phyloP scores from a whole-genome alignment of 2,329 filamentous ascomycete genomes.

The Cladorrhinum sp. region DNA sequence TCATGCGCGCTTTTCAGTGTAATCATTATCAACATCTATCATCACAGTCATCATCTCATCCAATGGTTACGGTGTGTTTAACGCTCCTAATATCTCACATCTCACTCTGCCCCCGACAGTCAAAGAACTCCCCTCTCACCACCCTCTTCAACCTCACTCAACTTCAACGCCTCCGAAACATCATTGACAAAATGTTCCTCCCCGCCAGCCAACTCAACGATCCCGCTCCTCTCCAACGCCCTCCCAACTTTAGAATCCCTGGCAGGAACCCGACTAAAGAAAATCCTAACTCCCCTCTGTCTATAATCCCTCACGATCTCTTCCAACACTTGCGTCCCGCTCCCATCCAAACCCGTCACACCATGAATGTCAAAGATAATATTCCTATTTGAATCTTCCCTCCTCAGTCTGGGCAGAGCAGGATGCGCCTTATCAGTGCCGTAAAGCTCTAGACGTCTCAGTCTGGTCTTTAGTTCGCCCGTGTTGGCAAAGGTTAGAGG shows the following conservation, averaged over 20 bases:
- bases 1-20: no score
- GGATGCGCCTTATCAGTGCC: constrained; percentile 84
- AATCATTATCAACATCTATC: not conserved
- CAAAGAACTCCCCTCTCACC: constrained; percentile 19
- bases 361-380: constrained; percentile 97
- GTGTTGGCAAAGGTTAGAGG: constrained; percentile 97
- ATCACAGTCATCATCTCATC: not conserved
- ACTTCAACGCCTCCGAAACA: constrained; percentile 77
- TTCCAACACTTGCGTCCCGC: constrained; percentile 82
- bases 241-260: constrained; percentile 59
- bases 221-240: constrained; percentile 75
- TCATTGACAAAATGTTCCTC: constrained; percentile 73
- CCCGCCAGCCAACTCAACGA: constrained; percentile 79
- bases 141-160: constrained; percentile 70
- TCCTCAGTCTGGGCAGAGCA: constrained; percentile 74
- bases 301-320: constrained; percentile 85
- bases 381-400: constrained; percentile 80
- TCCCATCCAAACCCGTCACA: constrained; percentile 92
- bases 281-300: constrained; percentile 72
- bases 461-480: constrained; percentile 79
- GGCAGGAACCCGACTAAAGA: constrained; percentile 61
- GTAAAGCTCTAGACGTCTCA: constrained; percentile 82
- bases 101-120: not conserved
- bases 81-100: not conserved
- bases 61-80: no score